Conservation (phyloP, 208 protist species). For the Acanthamoeba culbertsoni region DNA sequence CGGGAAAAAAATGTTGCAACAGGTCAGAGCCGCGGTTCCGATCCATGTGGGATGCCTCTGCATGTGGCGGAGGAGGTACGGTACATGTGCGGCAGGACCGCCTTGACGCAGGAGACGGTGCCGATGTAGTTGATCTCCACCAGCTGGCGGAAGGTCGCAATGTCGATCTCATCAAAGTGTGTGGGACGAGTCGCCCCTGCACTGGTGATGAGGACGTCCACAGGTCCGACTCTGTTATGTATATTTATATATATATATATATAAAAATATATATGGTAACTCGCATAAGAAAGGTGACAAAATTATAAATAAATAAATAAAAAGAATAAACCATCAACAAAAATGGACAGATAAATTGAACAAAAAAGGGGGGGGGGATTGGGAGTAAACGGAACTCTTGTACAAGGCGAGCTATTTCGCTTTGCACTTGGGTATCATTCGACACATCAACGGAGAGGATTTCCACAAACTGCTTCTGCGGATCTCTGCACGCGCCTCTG, state of each 20-base stretch:
- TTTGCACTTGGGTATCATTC: not conserved
- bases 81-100: constrained; percentile 66
- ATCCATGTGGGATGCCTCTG: too few species aligned
- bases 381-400: not conserved
- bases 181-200: constrained; percentile 60
- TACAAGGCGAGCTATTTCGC: not conserved
- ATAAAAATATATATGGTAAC: too few species aligned
- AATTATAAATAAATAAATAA: too few species aligned
- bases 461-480: constrained; percentile 45
- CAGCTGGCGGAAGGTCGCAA: constrained; percentile 41
- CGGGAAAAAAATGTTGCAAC: not conserved
- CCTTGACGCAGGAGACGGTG: constrained; percentile 69
- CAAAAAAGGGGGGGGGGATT: not conserved
- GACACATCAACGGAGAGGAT: constrained; percentile 55
- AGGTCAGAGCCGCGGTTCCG: too few species aligned
- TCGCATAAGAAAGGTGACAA: too few species aligned
- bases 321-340: not conserved
- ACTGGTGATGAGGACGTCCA: constrained; percentile 66
- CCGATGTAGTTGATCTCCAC: constrained; percentile 74
- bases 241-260: not conserved
- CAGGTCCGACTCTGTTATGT: not conserved
- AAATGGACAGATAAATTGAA: not conserved
- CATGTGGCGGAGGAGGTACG: not conserved
- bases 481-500: not conserved
- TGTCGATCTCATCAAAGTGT: constrained; percentile 61